These are phyloP conservation scores for Colletotrichum paranaense DNA, from an alignment of 2,329 filamentous ascomycete species.

Conservation along the genomic window DNA sequence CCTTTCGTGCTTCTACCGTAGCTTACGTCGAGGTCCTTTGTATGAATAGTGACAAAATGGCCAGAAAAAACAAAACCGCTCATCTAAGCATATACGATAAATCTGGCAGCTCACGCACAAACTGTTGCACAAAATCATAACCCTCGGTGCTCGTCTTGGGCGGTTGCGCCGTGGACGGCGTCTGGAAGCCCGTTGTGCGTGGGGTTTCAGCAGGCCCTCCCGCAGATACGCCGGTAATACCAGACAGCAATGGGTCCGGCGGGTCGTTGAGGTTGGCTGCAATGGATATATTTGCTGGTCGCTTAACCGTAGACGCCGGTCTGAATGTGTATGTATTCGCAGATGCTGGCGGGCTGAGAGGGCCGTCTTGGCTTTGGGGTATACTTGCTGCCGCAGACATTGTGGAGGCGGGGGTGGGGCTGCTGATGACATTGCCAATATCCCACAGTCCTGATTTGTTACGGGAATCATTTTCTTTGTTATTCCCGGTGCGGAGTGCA, in stretches of 20 bases:
- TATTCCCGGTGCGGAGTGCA: constrained; percentile 16
- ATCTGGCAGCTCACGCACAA: constrained; percentile 54
- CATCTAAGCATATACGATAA: constrained; percentile 59
- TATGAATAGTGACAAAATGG: background rate
- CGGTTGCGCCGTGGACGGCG: constrained; percentile 6
- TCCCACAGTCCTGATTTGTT: constrained; percentile 26
- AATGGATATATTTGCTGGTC: constrained; percentile 20
- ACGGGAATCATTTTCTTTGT: constrained; percentile 8
- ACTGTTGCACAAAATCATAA: constrained; percentile 46
- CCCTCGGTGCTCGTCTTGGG: constrained; percentile 38
- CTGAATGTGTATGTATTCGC: constrained; percentile 2
- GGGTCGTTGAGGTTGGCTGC: constrained; percentile 5
- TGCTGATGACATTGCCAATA: constrained; percentile 25
- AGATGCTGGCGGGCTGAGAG: constrained; percentile 5
- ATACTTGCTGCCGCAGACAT: background rate
- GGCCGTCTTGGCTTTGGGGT: constrained; percentile 20
- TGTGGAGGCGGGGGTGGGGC: constrained; percentile 32
- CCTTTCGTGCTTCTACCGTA: background rate
- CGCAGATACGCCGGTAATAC: constrained; percentile 17
- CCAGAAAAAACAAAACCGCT: constrained; percentile 13
- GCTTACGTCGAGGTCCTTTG: background rate
- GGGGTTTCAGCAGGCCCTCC: constrained; percentile 7
- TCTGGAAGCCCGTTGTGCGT: constrained; percentile 10
- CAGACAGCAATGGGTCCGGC: constrained; percentile 13
- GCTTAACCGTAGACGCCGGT: constrained; percentile 21